Evolutionary conservation across 345 rosid genomes (phyloP).

Genomic region (Hevea brasiliensis): DNA sequence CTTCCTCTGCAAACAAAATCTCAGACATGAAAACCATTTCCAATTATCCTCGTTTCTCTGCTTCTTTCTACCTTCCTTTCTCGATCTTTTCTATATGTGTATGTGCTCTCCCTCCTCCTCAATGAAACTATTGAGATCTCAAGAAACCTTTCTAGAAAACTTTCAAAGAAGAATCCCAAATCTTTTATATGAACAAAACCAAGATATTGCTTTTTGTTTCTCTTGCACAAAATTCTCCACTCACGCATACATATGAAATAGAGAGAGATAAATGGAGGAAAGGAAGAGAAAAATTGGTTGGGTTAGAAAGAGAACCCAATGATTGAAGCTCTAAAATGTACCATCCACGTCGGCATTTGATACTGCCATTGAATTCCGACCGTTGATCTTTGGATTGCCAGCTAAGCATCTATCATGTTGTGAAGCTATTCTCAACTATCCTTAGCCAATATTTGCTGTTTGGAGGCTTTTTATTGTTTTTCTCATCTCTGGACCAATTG

Average conservation of each 20-base stretch:
- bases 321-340: constrained; percentile 55
- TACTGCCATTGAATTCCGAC: constrained; percentile 42
- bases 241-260: constrained; percentile 1
- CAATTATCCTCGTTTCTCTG: constrained; percentile 3
- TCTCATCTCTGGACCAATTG: too few species aligned
- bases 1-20: constrained; percentile 52
- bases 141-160: constrained; percentile 6
- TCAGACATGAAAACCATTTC: constrained; percentile 68
- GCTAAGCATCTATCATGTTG: constrained; percentile 41
- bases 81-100: not conserved
- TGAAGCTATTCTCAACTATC: not conserved
- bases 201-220: constrained; percentile 26
- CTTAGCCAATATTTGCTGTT: constrained; percentile 25
- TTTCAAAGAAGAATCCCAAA: constrained; percentile 18
- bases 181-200: constrained; percentile 19
- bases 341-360: constrained; percentile 47
- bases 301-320: constrained; percentile 47
- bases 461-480: not conserved
- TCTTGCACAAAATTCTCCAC: constrained; percentile 17
- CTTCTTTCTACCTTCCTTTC: not conserved
- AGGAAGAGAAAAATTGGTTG: constrained; percentile 15
- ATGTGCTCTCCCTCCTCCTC: not conserved
- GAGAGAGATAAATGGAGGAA: not conserved
- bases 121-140: not conserved
- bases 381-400: constrained; percentile 54